A percentile compares a stretch with the other conserved stretches of the same genome.
phyloP scores from a whole-genome alignment of 2,329 filamentous ascomycete genomes.

The Xylariales sp. region DNA sequence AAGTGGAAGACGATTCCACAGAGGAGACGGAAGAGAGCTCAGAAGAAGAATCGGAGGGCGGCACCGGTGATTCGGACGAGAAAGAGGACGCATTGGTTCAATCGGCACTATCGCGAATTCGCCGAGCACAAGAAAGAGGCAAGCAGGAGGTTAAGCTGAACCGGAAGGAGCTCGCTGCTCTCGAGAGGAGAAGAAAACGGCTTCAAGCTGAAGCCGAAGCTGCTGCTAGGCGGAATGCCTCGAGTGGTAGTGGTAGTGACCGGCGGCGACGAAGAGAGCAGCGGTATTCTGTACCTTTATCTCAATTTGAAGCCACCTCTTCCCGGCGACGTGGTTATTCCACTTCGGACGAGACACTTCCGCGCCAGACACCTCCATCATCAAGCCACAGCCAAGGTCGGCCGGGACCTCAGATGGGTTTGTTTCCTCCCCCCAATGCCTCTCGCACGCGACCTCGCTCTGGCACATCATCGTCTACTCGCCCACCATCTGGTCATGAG shows the following conservation, averaged over 20 bases:
- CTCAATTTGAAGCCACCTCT: constrained; percentile 41
- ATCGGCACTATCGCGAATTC: constrained; percentile 74
- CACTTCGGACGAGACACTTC: constrained; percentile 28
- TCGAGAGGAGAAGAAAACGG: constrained; percentile 65
- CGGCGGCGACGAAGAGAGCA: constrained; percentile 37
- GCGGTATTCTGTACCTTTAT: constrained; percentile 49
- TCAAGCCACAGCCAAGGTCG: constrained; percentile 30
- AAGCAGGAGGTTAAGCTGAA: constrained; percentile 76
- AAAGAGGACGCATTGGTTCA: constrained; percentile 74
- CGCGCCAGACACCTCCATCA: constrained; percentile 33
- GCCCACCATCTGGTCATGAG: constrained; percentile 29
- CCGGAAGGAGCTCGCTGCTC: constrained; percentile 73
- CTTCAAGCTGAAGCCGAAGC: constrained; percentile 45
- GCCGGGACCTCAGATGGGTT: constrained; percentile 42
- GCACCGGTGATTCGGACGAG: constrained; percentile 54
- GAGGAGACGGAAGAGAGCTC: constrained; percentile 46
- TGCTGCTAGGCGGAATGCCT: constrained; percentile 37
- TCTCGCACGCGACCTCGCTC: constrained; percentile 37
- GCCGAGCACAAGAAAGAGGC: constrained; percentile 70
- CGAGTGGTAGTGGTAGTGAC: constrained; percentile 43
- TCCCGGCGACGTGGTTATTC: constrained; percentile 28
- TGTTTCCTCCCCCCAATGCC: constrained; percentile 43
- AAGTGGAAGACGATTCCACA: constrained; percentile 44
- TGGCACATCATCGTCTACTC: constrained; percentile 34
- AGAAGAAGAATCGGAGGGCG: constrained; percentile 46